phyloP scores from a whole-genome alignment of 257 asterid species.

The Perilla frutescens region DNA sequence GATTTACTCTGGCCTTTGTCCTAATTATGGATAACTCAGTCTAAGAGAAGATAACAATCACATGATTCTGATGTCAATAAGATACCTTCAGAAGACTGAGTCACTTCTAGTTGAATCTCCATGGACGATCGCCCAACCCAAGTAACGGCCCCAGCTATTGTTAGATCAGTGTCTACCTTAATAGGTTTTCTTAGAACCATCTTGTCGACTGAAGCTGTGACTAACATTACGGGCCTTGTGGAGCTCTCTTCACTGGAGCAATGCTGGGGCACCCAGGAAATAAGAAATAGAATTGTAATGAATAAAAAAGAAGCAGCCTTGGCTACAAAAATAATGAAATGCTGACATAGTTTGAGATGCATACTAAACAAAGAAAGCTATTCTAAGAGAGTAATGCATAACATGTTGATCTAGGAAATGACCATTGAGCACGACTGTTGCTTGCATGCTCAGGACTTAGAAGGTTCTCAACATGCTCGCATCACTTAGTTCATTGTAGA shows the following conservation, averaged over 20 bases:
- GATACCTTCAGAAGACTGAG: conserved; percentile 70
- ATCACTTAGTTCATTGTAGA: conserved; percentile 3
- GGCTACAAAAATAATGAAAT: background rate
- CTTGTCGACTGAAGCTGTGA: conserved; percentile 94
- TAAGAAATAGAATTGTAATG: background rate
- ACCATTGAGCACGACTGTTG: background rate
- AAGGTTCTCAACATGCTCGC: background rate
- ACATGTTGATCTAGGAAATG: background rate
- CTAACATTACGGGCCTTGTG: conserved; percentile 74
- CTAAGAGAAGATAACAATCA: background rate
- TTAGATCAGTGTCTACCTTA: conserved; percentile 65
- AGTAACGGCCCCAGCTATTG: conserved; percentile 78
- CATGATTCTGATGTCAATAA: conserved; percentile 15
- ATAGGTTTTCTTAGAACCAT: conserved; percentile 82
- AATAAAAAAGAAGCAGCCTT: conserved; percentile 7
- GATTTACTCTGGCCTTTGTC: too few relatives aligned
- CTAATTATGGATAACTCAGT: too few relatives aligned
- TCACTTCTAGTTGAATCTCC: conserved; percentile 90
- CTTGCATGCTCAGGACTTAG: background rate
- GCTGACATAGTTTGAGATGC: background rate
- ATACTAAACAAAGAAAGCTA: background rate
- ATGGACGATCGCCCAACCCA: conserved; percentile 96
- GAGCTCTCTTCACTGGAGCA: conserved; percentile 70
- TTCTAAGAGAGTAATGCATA: background rate
- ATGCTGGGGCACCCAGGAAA: conserved; percentile 56